Evolutionary conservation across 73 alveolate species (phyloP).

Genomic region (Paramecium sonneborni): DNA sequence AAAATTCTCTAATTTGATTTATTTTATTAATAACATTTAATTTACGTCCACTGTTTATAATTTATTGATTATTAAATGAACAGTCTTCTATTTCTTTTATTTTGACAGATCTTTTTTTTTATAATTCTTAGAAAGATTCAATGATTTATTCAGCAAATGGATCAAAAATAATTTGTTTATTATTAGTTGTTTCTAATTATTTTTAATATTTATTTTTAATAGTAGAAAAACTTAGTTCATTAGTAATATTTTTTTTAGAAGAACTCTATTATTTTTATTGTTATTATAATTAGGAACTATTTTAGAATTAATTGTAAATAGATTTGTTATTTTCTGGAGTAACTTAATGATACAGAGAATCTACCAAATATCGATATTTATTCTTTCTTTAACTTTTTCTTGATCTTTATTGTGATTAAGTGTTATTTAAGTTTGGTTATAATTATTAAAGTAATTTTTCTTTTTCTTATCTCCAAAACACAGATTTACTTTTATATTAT

Average conservation of each 20-base stretch:
- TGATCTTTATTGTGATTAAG: conserved; percentile 28
- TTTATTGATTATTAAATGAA: not conserved
- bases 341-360: not conserved
- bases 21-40: not conserved
- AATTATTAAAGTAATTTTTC: not conserved
- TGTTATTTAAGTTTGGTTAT: not conserved
- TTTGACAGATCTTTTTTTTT: not conserved
- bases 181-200: not conserved
- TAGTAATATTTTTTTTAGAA: not conserved
- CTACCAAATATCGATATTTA: not conserved
- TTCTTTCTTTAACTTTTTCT: not conserved
- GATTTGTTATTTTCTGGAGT: not conserved
- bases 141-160: conserved; percentile 38
- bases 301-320: not conserved
- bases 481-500: conserved; percentile 1
- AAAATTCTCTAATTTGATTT: not conserved
- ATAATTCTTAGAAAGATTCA: not conserved
- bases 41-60: not conserved
- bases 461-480: conserved; percentile 44
- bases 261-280: not conserved
- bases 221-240: not conserved
- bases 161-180: not conserved
- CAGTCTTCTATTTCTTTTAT: not conserved
- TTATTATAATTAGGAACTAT: not conserved
- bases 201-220: not conserved